Evolutionary conservation across 441 rosid species (phyloP), one percentile per base, ranked within the genome.

Genomic region (Erodium chrysanthum): DNA sequence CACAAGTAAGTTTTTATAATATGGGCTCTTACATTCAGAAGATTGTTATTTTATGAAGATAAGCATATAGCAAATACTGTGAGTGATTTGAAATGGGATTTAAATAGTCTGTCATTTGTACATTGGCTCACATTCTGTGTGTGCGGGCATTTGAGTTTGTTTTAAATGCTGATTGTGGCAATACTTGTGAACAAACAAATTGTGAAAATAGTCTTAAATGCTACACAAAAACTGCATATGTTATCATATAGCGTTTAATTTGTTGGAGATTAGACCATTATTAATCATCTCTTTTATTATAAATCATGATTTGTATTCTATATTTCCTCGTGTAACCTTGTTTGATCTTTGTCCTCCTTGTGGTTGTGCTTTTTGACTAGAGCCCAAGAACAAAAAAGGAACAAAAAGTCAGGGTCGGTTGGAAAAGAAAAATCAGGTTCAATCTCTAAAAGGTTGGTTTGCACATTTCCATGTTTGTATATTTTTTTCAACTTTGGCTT

Each of bases 361-460:
- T 18, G 48, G 48, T 11, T 42, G 48, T 42, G n/a, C 48, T 10
- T 42, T 42, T 42, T 42, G 21, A 69, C 44, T 79, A 37, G 42
- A 37, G 2, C 42, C 42, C 42, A 37, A 11, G 42, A 37, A 37
- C 42, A 37, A 37, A 37, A 37, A 37, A 37, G 68, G 9, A 67
- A 68, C 37, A 60, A 25, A 0, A 70, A 80, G 65, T 46, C 17
- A n/a, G 52, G 17, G 52, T 46, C 52, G 17, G 52, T 62, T 11
- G 68, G 60, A 59, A 64, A 50, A 66, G 72, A 29, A 44, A 76
- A 71, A 54, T 23, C 66, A 15, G 62, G 68, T 58, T 46, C 70
- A 61, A 65, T 75, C 59, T 68, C 21, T 1, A 77, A 78, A 73
- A 66, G 83, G 84, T 78, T 70, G 59, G 75, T 61, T 71, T 42